Evolutionary conservation across 2,329 filamentous ascomycete species (phyloP), one percentile per base, ranked within the genome.

Genomic region (Zalaria obscura): DNA sequence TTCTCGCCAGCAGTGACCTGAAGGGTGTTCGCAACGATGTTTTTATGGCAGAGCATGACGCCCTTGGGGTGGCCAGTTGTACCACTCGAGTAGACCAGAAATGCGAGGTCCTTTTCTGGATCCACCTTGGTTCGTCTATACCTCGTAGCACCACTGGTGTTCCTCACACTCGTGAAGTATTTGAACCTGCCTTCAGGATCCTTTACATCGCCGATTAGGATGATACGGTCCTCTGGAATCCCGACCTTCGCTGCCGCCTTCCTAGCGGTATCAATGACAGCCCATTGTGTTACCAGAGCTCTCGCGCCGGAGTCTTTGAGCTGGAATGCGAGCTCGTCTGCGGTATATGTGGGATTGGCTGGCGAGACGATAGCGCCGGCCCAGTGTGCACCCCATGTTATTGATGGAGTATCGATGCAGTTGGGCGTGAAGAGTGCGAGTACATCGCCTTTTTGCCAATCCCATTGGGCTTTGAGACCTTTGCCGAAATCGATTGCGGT

Each of bases 21-120:
- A 47, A 69, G 50, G 0, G 62, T 59, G 58, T 94, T 93, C 45
- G 84, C 66, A 7, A 93, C 74, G 45, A 94, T 78, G 57, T 95
- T 95, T 48, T 65, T 61, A 61, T 96, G 89, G 5, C 77, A 82
- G 28, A 95, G 68, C 74, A 85, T 83, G 9, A 95, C 89, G 10
- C 88, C 89, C 61, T 96, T 96, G 0, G 89, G 88, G 39, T 87
- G 66, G 2, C 89, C 89, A 0, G 89, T 95, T 0, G 89, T 96
- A 5, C 89, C 89, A 5, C 81, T 88, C 39, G 80, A 86, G 60
- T 93, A 95, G 1, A 93, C 85, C 43, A 95, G 62, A 54, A 91
- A 93, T 0, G 85, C 81, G 26, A 91, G 59, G 55, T 94, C 86
- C 43, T 76, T 78, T 39, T 72, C 69, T 0, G 84, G 75, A 38